Base-by-base conservation (phyloP, 1,284 basidiomycete genomes). In the Stygiomarasmius scandens region DNA sequence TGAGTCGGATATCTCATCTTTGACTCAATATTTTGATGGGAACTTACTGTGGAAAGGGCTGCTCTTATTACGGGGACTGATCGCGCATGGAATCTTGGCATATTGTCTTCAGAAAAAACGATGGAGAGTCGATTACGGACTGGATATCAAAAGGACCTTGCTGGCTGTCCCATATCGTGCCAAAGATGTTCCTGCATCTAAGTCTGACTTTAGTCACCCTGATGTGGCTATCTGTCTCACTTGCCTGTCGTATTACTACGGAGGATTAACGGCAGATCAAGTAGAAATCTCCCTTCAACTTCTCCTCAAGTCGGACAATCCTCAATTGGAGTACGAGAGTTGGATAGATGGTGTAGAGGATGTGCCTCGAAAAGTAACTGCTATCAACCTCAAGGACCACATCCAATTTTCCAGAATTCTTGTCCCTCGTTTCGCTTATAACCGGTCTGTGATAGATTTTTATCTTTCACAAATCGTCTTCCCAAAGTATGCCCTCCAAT, bases 191-290 rank as follows among this genome's bases (percentile, higher is more conserved):
- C 82, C 82, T 0, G 68, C 79, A 16, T 56, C 69, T 34, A 70
- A 74, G 27, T 79, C 82, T 23, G 81, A 84, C 46, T 84, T 84
- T 55, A 81, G 79, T 1, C 81, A 84, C 63, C 82, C 82, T 0
- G 82, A 85, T 27, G 69, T 84, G 20, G 71, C 75, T 1, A 67
- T 84, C 51, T 58, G 71, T 14, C 69, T 84, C 27, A 84, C 83
- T 0, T 83, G 75, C 54, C 67, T 85, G 12, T 75, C 73, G 0
- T 85, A 84, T 56, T 84, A 84, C 49, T 82, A 83, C 45, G 67
- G 69, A 2, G 83, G 83, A 10, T 71, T 85, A 25, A 68, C 64
- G 0, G 58, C 70, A 19, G 56, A 66, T 2, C 77, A 85, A 48
- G 60, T 85, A 2, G 63, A 65, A 14, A 36, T 55, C 8, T 74